Conservation (phyloP, 2,329 filamentous ascomycete genomes). For the Aspergillus aculeatus region DNA sequence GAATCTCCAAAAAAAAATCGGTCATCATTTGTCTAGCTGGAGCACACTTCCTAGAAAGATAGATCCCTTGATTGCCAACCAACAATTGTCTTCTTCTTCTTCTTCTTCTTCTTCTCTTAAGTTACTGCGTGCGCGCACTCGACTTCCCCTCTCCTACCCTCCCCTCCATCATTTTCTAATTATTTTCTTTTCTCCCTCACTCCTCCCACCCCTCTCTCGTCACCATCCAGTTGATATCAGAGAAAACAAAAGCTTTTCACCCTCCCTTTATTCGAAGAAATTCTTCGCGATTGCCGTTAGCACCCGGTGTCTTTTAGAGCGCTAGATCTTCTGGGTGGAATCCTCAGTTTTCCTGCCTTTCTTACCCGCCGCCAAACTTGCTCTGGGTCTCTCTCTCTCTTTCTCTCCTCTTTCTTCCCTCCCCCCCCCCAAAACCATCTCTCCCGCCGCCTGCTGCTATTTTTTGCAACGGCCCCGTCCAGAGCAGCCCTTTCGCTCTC, state of each 20-base stretch:
- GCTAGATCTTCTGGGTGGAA: conserved; percentile 11
- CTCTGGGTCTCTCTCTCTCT: conserved; percentile 11
- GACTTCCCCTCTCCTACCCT: neutral
- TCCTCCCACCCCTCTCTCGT: neutral
- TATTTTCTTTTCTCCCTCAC: neutral
- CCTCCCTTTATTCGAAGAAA: neutral
- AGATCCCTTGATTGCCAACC: conserved; percentile 2
- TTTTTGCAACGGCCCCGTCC: conserved; percentile 10
- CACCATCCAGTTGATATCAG: neutral
- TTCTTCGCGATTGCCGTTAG: conserved; percentile 4
- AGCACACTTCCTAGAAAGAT: neutral
- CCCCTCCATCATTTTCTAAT: neutral
- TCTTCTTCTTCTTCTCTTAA: neutral
- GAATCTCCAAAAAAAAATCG: too few species aligned
- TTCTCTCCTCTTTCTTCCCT: conserved; percentile 9
- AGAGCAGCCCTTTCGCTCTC: conserved; percentile 10
- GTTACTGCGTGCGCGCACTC: neutral
- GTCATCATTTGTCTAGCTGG: neutral
- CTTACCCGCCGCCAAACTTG: neutral
- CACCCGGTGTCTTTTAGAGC: neutral
- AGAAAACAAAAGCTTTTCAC: neutral
- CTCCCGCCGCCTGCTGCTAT: conserved; percentile 7
- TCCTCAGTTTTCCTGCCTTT: neutral
- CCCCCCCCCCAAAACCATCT: neutral
- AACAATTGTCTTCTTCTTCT: neutral